Evolutionary conservation across 805 yeast species (phyloP).

Genomic region (Pichia kluyveri): DNA sequence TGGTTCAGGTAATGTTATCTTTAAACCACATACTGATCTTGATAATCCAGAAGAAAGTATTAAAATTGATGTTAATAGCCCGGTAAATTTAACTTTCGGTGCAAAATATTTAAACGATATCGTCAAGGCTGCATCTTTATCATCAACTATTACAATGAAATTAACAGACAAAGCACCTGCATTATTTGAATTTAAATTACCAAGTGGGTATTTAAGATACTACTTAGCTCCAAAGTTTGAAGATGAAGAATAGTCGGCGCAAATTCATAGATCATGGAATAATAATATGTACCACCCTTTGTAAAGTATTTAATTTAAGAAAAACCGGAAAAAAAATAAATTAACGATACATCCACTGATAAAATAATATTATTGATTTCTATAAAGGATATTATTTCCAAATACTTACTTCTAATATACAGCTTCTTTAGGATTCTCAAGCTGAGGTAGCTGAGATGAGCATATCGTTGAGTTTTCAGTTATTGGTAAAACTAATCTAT

Average conservation of each 20-base stretch:
- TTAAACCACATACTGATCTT: constrained; percentile 76
- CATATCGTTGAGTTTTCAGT: constrained; percentile 56
- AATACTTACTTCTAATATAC: constrained; percentile 11
- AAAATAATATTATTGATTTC: not conserved
- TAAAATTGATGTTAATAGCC: constrained; percentile 69
- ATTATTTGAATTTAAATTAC: constrained; percentile 81
- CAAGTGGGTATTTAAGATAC: constrained; percentile 89
- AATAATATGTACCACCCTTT: not conserved
- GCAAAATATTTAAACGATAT: constrained; percentile 85
- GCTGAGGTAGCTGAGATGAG: constrained; percentile 22
- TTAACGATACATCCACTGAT: not conserved
- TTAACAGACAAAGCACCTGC: constrained; percentile 91
- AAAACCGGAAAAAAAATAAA: not conserved
- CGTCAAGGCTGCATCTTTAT: constrained; percentile 79
- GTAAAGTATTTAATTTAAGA: not conserved
- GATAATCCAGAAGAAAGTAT: constrained; percentile 73
- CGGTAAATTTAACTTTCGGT: constrained; percentile 86
- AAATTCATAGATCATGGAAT: not conserved
- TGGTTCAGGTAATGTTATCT: constrained; percentile 77
- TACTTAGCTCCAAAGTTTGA: constrained; percentile 97
- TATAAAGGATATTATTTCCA: not conserved
- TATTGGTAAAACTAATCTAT: constrained; percentile 73
- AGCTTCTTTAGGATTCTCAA: constrained; percentile 16
- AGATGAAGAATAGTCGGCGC: constrained; percentile 58
- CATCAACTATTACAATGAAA: constrained; percentile 71